Evolutionary conservation across 2,329 filamentous ascomycete genomes (phyloP).

Genomic region (Colletotrichum melonis): DNA sequence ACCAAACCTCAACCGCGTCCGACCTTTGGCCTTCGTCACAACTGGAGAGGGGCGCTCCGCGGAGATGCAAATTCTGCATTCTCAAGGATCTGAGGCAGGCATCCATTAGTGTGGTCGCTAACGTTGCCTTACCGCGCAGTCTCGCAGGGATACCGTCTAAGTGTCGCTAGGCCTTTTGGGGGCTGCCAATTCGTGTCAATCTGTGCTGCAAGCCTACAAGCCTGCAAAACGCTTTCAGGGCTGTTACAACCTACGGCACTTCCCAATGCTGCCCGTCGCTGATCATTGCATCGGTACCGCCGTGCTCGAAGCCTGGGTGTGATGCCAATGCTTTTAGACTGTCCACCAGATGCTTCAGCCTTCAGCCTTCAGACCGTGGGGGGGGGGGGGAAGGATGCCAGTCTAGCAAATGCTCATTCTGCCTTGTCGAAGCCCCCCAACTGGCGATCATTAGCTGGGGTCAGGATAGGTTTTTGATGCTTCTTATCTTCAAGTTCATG

Average conservation of each 20-base stretch:
- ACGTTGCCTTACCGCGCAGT: slow-evolving; percentile 24
- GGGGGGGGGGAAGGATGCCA: background rate
- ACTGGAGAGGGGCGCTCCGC: slow-evolving; percentile 12
- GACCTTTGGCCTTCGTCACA: background rate
- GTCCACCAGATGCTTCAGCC: slow-evolving; percentile 7
- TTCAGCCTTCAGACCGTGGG: background rate
- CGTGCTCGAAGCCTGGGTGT: background rate
- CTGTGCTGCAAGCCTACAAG: background rate
- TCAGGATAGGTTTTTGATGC: background rate
- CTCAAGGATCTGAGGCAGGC: slow-evolving; percentile 33
- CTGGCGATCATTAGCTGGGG: slow-evolving; percentile 9
- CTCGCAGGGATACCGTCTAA: slow-evolving; percentile 25
- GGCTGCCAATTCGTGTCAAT: background rate
- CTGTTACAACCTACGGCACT: slow-evolving; percentile 21
- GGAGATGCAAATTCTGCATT: slow-evolving; percentile 28
- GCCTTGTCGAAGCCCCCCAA: background rate
- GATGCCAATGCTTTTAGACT: background rate
- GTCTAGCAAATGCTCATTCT: slow-evolving; percentile 1
- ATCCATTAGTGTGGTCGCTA: slow-evolving; percentile 32
- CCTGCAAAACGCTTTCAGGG: slow-evolving; percentile 3
- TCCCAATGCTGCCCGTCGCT: slow-evolving; percentile 14
- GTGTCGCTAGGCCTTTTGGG: slow-evolving; percentile 19
- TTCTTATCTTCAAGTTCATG: background rate
- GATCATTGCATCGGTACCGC: slow-evolving; percentile 22
- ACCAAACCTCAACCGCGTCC: slow-evolving; percentile 12